A percentile compares a stretch with the other conserved stretches of the same genome.
Evolutionary conservation across 2,329 filamentous ascomycete genomes (phyloP).

Genomic region (Colletotrichum cereale): DNA sequence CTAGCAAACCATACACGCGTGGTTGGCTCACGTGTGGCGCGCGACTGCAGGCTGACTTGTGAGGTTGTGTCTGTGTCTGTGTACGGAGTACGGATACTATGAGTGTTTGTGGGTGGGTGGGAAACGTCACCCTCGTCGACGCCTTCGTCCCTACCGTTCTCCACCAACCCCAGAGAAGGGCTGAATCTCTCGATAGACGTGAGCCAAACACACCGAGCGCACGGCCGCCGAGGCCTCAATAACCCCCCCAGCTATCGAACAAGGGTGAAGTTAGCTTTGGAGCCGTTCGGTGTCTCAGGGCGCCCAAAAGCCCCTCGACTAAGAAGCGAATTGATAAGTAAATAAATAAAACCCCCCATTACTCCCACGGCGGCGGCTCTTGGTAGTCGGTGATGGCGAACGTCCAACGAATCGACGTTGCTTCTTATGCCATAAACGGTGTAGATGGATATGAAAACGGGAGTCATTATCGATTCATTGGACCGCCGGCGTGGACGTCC

Average conservation of each 20-base stretch:
- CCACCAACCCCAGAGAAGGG: constrained; percentile 12
- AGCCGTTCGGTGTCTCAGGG: constrained; percentile 12
- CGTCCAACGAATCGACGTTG: neutral
- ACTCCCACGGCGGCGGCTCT: neutral
- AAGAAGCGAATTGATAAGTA: too few species aligned
- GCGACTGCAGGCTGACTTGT: constrained; percentile 11
- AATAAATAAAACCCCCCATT: neutral
- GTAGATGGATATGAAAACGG: neutral
- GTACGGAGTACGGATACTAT: neutral
- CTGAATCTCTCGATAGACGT: neutral
- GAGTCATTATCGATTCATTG: neutral
- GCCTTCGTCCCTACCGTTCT: neutral
- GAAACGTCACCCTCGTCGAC: constrained; percentile 17
- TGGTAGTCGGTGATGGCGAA: constrained; percentile 2
- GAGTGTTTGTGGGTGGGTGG: constrained; percentile 5
- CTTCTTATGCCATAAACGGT: constrained; percentile 3
- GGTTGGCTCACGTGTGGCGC: constrained; percentile 1
- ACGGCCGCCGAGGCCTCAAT: constrained; percentile 3
- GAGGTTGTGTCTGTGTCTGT: constrained; percentile 10
- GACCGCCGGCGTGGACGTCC: neutral
- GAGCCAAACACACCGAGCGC: neutral
- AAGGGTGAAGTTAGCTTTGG: constrained; percentile 6
- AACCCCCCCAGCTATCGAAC: constrained; percentile 5
- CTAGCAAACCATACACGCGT: constrained; percentile 9
- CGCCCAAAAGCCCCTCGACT: constrained; percentile 9